Conservation (phyloP, 2,329 filamentous ascomycete species). For the Dothiorella sarmentorum region DNA sequence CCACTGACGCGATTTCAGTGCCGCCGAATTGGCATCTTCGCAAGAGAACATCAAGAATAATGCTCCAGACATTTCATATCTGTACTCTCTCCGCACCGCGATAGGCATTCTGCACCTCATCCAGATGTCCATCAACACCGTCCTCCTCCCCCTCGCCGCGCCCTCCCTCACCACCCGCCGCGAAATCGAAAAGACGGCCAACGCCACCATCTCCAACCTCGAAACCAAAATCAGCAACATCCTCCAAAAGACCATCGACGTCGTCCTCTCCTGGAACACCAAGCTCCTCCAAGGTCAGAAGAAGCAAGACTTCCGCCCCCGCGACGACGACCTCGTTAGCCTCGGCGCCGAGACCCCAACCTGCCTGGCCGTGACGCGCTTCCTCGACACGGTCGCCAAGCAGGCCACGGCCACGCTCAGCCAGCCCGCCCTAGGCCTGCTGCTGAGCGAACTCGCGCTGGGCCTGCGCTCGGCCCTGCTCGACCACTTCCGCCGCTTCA, state of each 20-base stretch:
- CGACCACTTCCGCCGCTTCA: constrained; percentile 91
- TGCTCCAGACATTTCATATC: constrained; percentile 83
- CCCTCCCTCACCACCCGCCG: constrained; percentile 86
- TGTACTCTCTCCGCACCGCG: constrained; percentile 73
- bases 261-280: constrained; percentile 70
- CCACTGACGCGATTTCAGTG: constrained; percentile 23
- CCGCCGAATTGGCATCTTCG: constrained; percentile 65
- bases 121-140: constrained; percentile 84
- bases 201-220: constrained; percentile 68
- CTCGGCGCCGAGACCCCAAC: constrained; percentile 64
- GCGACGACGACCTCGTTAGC: constrained; percentile 60
- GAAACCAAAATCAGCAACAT: constrained; percentile 78
- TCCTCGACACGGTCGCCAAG: constrained; percentile 64
- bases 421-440: constrained; percentile 76
- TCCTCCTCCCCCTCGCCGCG: constrained; percentile 84
- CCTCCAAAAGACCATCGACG: constrained; percentile 67
- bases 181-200: constrained; percentile 82
- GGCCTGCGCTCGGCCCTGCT: constrained; percentile 75
- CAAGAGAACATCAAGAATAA: constrained; percentile 74
- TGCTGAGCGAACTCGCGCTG: constrained; percentile 79
- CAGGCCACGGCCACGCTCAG: constrained; percentile 68
- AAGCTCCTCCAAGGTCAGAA: constrained; percentile 73
- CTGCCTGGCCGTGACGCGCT: constrained; percentile 75
- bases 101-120: constrained; percentile 91
- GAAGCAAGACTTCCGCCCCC: constrained; percentile 87